These are phyloP conservation scores for Ophiocytium majus DNA, from an alignment of 352 stramenopile genomes.

Conservation along the genomic window DNA sequence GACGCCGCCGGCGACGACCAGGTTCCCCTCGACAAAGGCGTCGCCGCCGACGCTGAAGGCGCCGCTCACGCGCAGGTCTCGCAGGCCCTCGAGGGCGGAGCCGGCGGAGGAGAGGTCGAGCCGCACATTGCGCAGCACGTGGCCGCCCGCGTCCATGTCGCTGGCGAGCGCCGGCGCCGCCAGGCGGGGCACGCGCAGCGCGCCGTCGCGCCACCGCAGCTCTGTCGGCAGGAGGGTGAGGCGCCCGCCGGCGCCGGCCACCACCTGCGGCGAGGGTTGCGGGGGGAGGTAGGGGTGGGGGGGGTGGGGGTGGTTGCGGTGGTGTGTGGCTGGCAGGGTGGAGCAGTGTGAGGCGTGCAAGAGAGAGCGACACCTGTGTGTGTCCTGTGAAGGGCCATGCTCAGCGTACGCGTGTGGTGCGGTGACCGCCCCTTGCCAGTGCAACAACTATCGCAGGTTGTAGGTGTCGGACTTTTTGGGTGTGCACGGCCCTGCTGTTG, in stretches of 20 bases:
- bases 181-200: conserved; percentile 20
- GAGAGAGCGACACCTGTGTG: too few species aligned
- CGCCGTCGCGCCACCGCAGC: conserved; percentile 32
- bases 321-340: background rate
- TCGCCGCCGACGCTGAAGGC: conserved; percentile 15
- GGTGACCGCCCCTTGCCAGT: too few species aligned
- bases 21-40: conserved; percentile 28
- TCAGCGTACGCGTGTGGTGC: too few species aligned
- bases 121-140: conserved; percentile 23
- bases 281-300: background rate
- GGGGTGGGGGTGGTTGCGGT: background rate
- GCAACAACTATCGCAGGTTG: too few species aligned
- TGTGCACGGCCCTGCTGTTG: too few species aligned
- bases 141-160: conserved; percentile 29
- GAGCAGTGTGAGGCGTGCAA: background rate
- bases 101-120: conserved; percentile 29
- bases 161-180: conserved; percentile 24
- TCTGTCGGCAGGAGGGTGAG: conserved; percentile 13
- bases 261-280: background rate
- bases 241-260: background rate
- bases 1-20: conserved; percentile 32
- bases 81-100: conserved; percentile 26
- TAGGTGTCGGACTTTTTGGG: too few species aligned
- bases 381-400: too few species aligned
- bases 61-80: conserved; percentile 22